Base-by-base conservation (phyloP, 1,139 yeast species). In the Tardiomyces depauwii region DNA sequence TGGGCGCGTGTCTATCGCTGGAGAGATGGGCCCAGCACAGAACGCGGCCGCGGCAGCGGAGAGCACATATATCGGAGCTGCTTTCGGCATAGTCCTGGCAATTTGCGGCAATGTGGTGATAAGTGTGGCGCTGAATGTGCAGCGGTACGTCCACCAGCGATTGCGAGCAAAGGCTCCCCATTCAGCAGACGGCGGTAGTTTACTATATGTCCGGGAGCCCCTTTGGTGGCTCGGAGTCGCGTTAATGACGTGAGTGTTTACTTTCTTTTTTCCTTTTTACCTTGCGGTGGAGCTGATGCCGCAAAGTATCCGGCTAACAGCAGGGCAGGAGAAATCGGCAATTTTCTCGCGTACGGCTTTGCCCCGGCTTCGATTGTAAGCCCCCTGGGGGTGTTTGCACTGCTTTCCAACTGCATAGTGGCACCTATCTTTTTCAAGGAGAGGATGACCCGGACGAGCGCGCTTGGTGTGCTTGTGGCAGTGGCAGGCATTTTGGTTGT, bases 291-390 rank as follows among this genome's bases (percentile, higher is more conserved):
- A 7, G 25, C 7, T 7, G 25, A 21, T 21, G 25, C 25, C 25
- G n/a, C n/a, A n/a, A n/a, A n/a, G 25, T 21, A 21, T 21, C 25
- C 7, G 25, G 25, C 33, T 23, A 28, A 39, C 16, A 13, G 21
- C 7, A 40, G 51, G 4, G 46, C 57, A 5, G 74, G 76, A 2
- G 76, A 72, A 48, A 55, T 64, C 5, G 71, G 72, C 14, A 71
- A 70, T 51, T 70, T 72, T 49, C 55, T 71, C 13, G 73, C 74
- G 4, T 71, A 70, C 50, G 76, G 76, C 0, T 58, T 69, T 42
- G 70, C 73, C 0, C 72, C 73, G 1, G 71, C 72, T 4, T 66
- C 72, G n/a, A 59, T 69, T 2, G 74, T 72, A 16, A 67, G 73
- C 2, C 74, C 76, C 0, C 53, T 72, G 28, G 76, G 76, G 4